Percentiles rank a stretch among this genome's conserved stretches.
Evolutionary conservation across 2,329 filamentous ascomycete species (phyloP).

Genomic region (Colletotrichum horii): DNA sequence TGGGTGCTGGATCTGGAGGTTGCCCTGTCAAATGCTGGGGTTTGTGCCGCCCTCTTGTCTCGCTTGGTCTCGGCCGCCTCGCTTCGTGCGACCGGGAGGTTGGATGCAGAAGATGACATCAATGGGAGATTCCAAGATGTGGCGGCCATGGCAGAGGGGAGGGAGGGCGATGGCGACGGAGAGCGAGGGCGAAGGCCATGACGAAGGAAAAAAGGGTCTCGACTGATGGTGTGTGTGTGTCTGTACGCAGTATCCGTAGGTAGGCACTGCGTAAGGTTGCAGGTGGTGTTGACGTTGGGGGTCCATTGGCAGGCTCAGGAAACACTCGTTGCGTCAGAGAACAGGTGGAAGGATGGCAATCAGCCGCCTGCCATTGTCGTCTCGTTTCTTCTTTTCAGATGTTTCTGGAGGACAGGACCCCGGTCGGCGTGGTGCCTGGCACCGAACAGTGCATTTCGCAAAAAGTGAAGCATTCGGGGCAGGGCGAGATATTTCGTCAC

Average conservation of each 20-base stretch:
- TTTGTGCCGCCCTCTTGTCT: neutral
- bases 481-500: neutral
- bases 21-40: neutral
- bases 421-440: neutral
- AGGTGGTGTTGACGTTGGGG: neutral
- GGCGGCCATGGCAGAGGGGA: neutral
- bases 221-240: neutral
- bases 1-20: neutral
- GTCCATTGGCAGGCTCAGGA: neutral
- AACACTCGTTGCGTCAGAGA: slow-evolving; percentile 17
- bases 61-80: slow-evolving; percentile 1
- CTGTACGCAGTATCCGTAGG: neutral
- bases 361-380: neutral
- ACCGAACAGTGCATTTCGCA: neutral
- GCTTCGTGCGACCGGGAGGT: slow-evolving; percentile 7
- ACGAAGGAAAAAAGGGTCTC: neutral
- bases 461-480: neutral
- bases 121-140: neutral
- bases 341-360: neutral
- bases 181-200: neutral
- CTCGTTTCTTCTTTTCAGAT: neutral
- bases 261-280: neutral
- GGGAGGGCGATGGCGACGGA: neutral
- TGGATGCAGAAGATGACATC: slow-evolving; percentile 19
- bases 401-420: neutral